Percentiles rank a stretch among this genome's conserved stretches.
These are phyloP conservation scores for Candida vartiovaarae DNA, from an alignment of 805 yeast genomes.

Conservation along the genomic window DNA sequence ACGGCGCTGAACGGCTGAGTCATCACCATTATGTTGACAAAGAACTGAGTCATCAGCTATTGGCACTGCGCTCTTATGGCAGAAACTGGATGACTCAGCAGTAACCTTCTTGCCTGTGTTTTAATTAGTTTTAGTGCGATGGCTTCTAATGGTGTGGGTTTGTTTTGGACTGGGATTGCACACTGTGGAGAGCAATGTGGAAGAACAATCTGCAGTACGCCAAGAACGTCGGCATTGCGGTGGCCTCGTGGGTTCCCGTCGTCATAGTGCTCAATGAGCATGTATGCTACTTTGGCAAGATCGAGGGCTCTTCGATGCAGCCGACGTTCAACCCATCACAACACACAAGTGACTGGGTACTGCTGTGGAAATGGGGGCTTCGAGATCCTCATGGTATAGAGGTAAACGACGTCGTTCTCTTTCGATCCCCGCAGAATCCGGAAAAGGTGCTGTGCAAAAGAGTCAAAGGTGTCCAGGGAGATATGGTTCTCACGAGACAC, in stretches of 20 bases:
- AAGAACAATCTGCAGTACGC: neutral
- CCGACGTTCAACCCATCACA: conserved; percentile 77
- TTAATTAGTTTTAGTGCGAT: no score
- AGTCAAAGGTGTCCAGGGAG: conserved; percentile 70
- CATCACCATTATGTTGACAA: no score
- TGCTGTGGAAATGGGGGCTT: conserved; percentile 59
- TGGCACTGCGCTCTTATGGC: no score
- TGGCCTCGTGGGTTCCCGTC: conserved; percentile 72
- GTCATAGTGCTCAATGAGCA: conserved; percentile 60
- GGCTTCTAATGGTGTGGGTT: no score
- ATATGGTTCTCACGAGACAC: conserved; percentile 50
- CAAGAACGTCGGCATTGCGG: neutral
- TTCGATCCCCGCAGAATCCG: conserved; percentile 79
- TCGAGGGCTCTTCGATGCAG: conserved; percentile 81
- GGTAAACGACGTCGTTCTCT: conserved; percentile 66
- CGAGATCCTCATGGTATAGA: conserved; percentile 39
- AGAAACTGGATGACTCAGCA: no score
- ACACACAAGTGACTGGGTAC: conserved; percentile 48
- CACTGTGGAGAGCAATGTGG: no score
- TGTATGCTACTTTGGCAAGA: conserved; percentile 62
- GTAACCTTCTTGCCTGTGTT: no score
- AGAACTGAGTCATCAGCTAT: no score
- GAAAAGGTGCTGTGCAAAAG: conserved; percentile 71
- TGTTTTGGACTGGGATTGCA: no score
- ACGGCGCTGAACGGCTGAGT: no score